Evolutionary conservation across 2,329 filamentous ascomycete species (phyloP).

Genomic region (Colletotrichum cordylinicola): DNA sequence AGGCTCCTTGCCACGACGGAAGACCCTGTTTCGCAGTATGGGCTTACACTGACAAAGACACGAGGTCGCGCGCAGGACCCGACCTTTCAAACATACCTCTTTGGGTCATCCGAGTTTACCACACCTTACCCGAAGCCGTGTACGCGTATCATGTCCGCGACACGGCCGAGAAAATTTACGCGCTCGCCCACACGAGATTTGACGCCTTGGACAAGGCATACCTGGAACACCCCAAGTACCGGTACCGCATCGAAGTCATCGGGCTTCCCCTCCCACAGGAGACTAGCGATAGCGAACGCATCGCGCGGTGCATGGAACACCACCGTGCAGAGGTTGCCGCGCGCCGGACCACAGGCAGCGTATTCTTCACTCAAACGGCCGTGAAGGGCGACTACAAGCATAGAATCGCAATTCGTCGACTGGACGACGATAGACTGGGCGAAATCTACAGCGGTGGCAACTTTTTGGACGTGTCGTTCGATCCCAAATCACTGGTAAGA

Average conservation of each 20-base stretch:
- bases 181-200: background rate
- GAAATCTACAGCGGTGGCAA: background rate
- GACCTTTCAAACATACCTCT: background rate
- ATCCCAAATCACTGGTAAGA: background rate
- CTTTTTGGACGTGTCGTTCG: background rate
- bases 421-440: background rate
- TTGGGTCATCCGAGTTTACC: background rate
- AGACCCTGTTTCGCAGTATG: background rate
- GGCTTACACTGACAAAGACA: background rate
- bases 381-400: background rate
- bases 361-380: background rate
- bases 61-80: background rate
- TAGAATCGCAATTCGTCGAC: background rate
- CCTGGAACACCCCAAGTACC: background rate
- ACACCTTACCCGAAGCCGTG: background rate
- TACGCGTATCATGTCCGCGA: background rate
- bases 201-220: background rate
- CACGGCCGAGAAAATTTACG: background rate
- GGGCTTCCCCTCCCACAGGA: background rate
- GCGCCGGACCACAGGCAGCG: background rate
- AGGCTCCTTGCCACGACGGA: background rate
- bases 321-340: background rate
- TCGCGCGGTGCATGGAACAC: background rate
- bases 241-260: background rate
- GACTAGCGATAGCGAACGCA: background rate